A percentile compares a stretch with the other conserved stretches of the same genome.
phyloP scores from a whole-genome alignment of 202 grass and related monocot species.

The Elaeis oleifera region DNA sequence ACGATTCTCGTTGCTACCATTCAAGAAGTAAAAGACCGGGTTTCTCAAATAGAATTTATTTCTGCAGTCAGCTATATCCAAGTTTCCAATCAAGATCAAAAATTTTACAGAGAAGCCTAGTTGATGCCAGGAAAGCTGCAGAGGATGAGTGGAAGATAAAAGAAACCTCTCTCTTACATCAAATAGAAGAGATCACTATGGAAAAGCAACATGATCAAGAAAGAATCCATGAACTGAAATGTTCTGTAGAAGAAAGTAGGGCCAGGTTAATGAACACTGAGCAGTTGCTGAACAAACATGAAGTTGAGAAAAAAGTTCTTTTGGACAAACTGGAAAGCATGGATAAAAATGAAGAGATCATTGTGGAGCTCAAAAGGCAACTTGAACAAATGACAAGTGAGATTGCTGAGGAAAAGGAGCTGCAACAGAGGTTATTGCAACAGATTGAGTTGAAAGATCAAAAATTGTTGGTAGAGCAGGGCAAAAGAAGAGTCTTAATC shows the following conservation, averaged over 20 bases:
- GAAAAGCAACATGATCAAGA: constrained; percentile 30
- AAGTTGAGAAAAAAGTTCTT: constrained; percentile 38
- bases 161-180: constrained; percentile 36
- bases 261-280: constrained; percentile 25
- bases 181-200: constrained; percentile 42
- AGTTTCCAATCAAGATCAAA: constrained; percentile 61
- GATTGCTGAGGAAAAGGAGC: constrained; percentile 38
- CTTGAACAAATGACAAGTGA: constrained; percentile 36
- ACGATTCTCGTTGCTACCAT: constrained; percentile 88
- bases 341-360: constrained; percentile 29
- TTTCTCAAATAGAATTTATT: constrained; percentile 83
- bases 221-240: constrained; percentile 30
- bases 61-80: constrained; percentile 79
- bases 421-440: constrained; percentile 32
- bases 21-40: constrained; percentile 86
- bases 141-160: constrained; percentile 56
- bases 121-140: constrained; percentile 27
- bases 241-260: constrained; percentile 34
- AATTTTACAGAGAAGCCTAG: constrained; percentile 26
- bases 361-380: constrained; percentile 29
- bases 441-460: constrained; percentile 54
- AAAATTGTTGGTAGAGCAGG: constrained; percentile 41
- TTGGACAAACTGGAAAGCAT: constrained; percentile 31
- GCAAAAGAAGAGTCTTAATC: constrained; percentile 34
- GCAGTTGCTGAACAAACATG: constrained; percentile 7